Conservation (phyloP, 106 monocot genomes). For the Dioscorea zingiberensis region DNA sequence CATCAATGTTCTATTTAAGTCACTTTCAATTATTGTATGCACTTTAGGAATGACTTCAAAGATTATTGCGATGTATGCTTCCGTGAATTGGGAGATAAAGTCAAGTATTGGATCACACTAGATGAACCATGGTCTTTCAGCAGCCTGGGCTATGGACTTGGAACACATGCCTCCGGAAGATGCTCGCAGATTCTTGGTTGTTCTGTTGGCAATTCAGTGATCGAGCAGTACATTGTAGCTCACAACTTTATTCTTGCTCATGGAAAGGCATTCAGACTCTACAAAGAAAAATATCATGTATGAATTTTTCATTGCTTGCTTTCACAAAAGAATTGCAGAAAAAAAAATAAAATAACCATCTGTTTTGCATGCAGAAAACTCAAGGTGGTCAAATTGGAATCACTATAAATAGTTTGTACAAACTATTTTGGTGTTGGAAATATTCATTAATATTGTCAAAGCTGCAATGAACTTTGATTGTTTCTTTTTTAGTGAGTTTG, state of each 20-base stretch:
- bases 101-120: conserved; percentile 12
- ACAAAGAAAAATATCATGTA: conserved; percentile 7
- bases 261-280: not conserved
- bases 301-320: too few relatives aligned
- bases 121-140: conserved; percentile 10
- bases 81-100: conserved; percentile 6
- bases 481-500: too few relatives aligned
- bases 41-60: too few relatives aligned
- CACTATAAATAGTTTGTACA: not conserved
- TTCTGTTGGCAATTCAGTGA: not conserved
- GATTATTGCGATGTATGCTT: conserved; percentile 1
- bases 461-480: too few relatives aligned
- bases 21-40: too few relatives aligned
- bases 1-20: not conserved
- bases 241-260: conserved; percentile 3
- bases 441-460: too few relatives aligned
- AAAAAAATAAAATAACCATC: too few relatives aligned
- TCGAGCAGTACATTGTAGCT: not conserved
- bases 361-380: too few relatives aligned
- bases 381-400: not conserved
- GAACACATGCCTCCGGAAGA: not conserved
- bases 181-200: not conserved
- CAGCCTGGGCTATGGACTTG: not conserved
- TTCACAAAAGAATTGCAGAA: too few relatives aligned
- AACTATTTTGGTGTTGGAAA: too few relatives aligned